Evolutionary conservation across 225 moss, liverwort and hornwort species (phyloP).

Genomic region (Asterella californica): DNA sequence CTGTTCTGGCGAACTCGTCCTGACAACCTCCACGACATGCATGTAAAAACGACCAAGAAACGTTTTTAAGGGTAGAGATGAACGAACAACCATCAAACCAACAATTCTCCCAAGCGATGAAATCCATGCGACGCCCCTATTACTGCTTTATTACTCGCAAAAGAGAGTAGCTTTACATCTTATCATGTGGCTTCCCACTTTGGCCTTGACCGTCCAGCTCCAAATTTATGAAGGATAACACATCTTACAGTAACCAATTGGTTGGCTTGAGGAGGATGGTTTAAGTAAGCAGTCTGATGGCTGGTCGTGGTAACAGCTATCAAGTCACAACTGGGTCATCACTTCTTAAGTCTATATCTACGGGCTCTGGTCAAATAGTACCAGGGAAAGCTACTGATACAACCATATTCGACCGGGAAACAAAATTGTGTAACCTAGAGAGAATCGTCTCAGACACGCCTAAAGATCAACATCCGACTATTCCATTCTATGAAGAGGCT

Average conservation of each 20-base stretch:
- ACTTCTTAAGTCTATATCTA: constrained; percentile 11
- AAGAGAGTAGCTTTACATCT: constrained; percentile 4
- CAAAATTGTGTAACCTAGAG: constrained; percentile 20
- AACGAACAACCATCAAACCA: too few species aligned
- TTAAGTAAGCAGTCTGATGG: not conserved
- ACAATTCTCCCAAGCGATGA: too few species aligned
- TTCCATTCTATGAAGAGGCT: constrained; percentile 14
- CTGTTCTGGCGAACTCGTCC: too few species aligned
- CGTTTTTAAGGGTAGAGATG: too few species aligned
- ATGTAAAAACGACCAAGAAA: too few species aligned
- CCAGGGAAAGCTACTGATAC: constrained; percentile 1
- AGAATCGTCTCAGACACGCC: not conserved
- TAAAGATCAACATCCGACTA: not conserved
- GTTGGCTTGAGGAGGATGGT: not conserved
- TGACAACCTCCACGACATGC: too few species aligned
- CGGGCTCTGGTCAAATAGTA: not conserved
- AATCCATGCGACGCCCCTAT: not conserved
- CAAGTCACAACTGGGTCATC: not conserved
- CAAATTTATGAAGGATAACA: constrained; percentile 6
- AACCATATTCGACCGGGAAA: not conserved
- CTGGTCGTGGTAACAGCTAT: not conserved
- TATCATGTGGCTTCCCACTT: not conserved
- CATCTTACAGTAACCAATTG: constrained; percentile 11
- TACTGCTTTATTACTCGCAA: constrained; percentile 8
- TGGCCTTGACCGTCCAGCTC: not conserved